Percentiles rank a stretch among this genome's conserved stretches.
Evolutionary conservation across 441 rosid species (phyloP).

Genomic region (Erodium texanum): DNA sequence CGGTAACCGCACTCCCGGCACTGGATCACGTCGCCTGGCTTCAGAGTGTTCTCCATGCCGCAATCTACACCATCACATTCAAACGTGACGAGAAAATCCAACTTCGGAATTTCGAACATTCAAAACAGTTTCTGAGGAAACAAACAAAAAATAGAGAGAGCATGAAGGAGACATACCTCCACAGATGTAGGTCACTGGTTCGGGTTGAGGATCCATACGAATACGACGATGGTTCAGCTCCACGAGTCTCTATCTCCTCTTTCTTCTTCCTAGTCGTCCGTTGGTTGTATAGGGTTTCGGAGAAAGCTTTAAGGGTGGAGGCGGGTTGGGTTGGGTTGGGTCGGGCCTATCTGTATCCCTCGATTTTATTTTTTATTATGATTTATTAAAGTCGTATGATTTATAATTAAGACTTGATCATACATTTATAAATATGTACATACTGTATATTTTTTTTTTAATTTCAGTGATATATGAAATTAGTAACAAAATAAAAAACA

Average conservation of each 20-base stretch:
- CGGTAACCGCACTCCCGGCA: constrained; percentile 97
- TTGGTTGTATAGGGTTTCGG: neutral
- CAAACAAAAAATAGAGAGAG: neutral
- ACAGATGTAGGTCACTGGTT: constrained; percentile 72
- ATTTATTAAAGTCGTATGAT: no score
- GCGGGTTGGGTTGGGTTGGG: no score
- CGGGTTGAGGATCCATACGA: constrained; percentile 59
- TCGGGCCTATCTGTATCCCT: no score
- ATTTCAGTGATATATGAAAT: no score
- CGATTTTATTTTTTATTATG: no score
- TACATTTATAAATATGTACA: no score
- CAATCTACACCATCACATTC: constrained; percentile 39
- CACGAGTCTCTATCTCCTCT: neutral
- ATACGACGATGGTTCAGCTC: neutral
- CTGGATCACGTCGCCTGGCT: constrained; percentile 85
- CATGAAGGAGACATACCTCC: constrained; percentile 37
- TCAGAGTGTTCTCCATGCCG: constrained; percentile 73
- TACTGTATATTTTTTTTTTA: no score
- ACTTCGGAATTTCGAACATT: neutral
- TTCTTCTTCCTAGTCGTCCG: no score
- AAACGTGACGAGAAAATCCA: neutral
- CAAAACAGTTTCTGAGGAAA: neutral
- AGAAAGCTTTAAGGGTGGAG: neutral
- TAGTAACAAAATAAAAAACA: no score
- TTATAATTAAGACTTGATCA: no score